phyloP scores from a whole-genome alignment of 2,329 filamentous ascomycete genomes.

The Plectosphaerella sp. region DNA sequence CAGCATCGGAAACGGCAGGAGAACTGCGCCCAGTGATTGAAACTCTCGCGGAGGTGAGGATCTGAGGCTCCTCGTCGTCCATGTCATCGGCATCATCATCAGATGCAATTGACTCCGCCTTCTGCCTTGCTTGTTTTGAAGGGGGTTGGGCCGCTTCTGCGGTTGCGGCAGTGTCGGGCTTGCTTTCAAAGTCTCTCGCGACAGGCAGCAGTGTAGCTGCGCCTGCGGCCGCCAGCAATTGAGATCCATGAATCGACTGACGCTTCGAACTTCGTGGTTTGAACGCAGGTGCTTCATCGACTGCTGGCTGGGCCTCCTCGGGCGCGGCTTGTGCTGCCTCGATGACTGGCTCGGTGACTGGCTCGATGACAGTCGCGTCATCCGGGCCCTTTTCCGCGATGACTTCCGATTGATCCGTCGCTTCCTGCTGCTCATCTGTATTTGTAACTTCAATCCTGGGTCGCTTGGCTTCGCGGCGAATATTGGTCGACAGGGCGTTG shows the following conservation, averaged over 20 bases:
- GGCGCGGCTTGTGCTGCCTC: not conserved
- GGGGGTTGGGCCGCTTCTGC: not conserved
- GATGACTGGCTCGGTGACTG: not conserved
- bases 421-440: not conserved
- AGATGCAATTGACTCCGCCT: conserved; percentile 9
- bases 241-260: not conserved
- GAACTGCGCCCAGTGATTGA: conserved; percentile 50
- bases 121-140: not conserved
- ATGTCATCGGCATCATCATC: conserved; percentile 43
- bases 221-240: not conserved
- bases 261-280: conserved; percentile 11
- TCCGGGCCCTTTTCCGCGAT: no score
- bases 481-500: conserved; percentile 7
- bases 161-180: not conserved
- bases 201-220: not conserved
- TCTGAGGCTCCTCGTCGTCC: conserved; percentile 53
- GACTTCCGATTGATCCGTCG: not conserved
- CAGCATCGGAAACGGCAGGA: conserved; percentile 42
- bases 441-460: conserved; percentile 3
- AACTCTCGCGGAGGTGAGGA: conserved; percentile 51
- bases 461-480: conserved; percentile 8
- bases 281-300: conserved; percentile 5
- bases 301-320: not conserved
- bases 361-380: not conserved
- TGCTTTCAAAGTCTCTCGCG: not conserved